Evolutionary conservation across 1,139 yeast genomes (phyloP), one percentile per base, ranked within the genome.

Genomic region (Suhomyces bokatorum): DNA sequence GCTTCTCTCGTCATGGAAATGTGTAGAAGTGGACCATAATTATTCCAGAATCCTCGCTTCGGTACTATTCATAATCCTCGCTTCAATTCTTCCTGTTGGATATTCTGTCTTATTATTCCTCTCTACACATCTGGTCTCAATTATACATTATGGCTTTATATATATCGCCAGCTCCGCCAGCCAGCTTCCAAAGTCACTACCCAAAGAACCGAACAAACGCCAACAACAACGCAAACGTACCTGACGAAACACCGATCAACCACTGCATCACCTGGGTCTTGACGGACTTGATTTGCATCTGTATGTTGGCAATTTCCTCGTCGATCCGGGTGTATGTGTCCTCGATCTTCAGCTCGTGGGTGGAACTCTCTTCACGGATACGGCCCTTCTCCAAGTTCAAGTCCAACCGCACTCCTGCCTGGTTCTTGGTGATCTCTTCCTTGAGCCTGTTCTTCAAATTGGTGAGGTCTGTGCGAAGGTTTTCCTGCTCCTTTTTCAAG

Each of bases 201-300:
- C 93, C 85, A 49, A 91, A 75, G 56, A 91, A 74, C 56, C 99
- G 78, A 42, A 90, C 87, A 63, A 93, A 93, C 2, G 98, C 97
- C 56, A 93, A 71, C 39, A 93, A 85, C 50, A 93, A 75, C 13
- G 98, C 97, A 69, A 91, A 88, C 2, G 97, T 87, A 86, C 98
- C 99, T 1, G 98, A 90, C 59, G 96, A 87, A 20, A 93, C 97
- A 75, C 98, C 98, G 58, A 93, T 89, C 54, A 93, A 77, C 98
- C 98, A 93, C 66, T 93, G 99, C 83, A 89, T 82, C 40, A 93
- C 97, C 63, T 93, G 97, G 2, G 97, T 88, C 68, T 93, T 91
- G 31, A 93, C 96, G 35, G 88, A 83, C 59, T 91, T 96, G 52
- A 93, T 90, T 65, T 91, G 97, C 76, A 91, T 87, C 64, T 87